Conservation (phyloP, 345 rosid species). For the Populus davidiana region DNA sequence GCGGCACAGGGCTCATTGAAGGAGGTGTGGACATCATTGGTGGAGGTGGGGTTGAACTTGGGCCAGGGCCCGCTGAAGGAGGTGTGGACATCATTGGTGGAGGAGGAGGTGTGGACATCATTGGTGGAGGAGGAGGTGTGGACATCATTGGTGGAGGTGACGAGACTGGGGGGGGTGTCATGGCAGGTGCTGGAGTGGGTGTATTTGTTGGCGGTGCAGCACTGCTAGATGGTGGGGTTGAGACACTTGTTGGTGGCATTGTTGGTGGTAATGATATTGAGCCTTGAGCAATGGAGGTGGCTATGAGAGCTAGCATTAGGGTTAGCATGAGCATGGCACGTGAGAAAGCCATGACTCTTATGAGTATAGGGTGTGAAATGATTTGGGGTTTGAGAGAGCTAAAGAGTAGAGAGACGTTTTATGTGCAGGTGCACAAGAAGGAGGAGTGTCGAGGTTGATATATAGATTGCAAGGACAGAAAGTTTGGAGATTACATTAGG, state of each 20-base stretch:
- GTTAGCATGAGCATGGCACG: conserved; percentile 32
- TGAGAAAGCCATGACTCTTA: conserved; percentile 31
- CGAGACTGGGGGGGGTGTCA: too few relatives aligned
- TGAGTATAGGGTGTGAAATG: neutral
- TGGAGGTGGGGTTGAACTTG: neutral
- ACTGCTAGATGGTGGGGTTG: neutral
- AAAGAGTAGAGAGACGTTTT: neutral
- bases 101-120: too few relatives aligned
- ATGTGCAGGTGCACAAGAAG: neutral
- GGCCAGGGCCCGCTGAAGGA: neutral
- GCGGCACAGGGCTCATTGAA: neutral
- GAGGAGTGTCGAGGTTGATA: conserved; percentile 14
- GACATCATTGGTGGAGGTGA: conserved; percentile 2
- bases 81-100: too few relatives aligned
- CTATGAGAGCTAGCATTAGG: conserved; percentile 16
- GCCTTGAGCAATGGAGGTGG: conserved; percentile 32
- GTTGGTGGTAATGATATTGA: too few relatives aligned
- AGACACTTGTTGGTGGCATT: conserved; percentile 6
- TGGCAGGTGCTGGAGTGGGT: too few relatives aligned
- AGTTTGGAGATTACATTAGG: neutral
- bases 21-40: conserved; percentile 1
- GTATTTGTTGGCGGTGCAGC: conserved; percentile 2
- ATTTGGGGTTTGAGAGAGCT: neutral
- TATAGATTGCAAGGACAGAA: conserved; percentile 11
- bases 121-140: too few relatives aligned